Evolutionary conservation across 108 stramenopile genomes (phyloP), one percentile per base, ranked within the genome.

Genomic region (Skeletonema costatum): DNA sequence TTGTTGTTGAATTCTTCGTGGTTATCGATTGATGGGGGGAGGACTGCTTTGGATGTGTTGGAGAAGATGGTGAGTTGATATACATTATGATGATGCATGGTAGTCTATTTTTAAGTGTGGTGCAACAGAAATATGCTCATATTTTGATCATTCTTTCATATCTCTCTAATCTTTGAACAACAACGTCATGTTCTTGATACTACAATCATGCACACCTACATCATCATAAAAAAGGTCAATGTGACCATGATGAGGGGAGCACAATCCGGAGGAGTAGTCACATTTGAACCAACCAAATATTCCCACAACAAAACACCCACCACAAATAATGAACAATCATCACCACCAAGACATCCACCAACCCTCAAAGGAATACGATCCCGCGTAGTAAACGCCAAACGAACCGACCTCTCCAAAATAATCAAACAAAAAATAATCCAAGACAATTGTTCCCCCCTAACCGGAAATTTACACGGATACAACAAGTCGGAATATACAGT

Each of bases 171-270:
- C 11, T 16, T 46, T 9, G 3, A 14, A 46, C 14, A 14, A 46
- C 14, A 16, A 46, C 11, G 14, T 46, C 44, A 46, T 46, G 0
- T 3, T 4, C 16, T n/a, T 50, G 48, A 17, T 50, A n/a, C 9
- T 50, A 50, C 12, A 12, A 19, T 50, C 0, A 50, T 8, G 1
- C 35, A 6, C 35, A 5, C 11, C 39, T 41, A 11, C 11, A 41
- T 41, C 14, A 44, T 39, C 6, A 9, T 8, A 29, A 53, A 9
- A 39, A 29, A 53, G 51, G 73, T 94, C 32, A 71, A 84, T 56
- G 87, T 94, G 9, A 94, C 93, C 42, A 94, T 94, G 93, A 92
- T 94, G 91, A 79, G 93, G 72, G 93, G 93, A 36, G 93, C 93
- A 13, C 93, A 93, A 80, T 89, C 90, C 13, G 93, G 93, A 60